These are phyloP conservation scores for Fusarium chuoi DNA, from an alignment of 2,329 filamentous ascomycete genomes.

Conservation along the genomic window DNA sequence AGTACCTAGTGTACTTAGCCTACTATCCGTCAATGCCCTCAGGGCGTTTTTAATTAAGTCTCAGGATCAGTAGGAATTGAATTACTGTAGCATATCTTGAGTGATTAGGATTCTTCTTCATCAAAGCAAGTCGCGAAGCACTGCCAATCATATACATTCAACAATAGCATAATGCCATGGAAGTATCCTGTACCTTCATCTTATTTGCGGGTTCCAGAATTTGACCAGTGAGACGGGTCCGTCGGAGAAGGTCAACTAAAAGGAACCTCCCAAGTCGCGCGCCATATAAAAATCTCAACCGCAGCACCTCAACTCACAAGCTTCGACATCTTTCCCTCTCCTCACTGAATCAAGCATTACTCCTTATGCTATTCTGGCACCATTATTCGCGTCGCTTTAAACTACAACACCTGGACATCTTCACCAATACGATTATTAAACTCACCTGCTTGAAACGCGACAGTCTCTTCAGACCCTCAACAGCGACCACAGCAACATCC, in stretches of 20 bases:
- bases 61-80: not conserved
- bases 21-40: not conserved
- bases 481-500: not conserved
- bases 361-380: not conserved
- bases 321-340: not conserved
- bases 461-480: not conserved
- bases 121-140: not conserved
- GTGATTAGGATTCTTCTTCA: not conserved
- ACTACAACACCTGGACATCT: not conserved
- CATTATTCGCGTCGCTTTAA: not conserved
- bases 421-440: not conserved
- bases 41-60: not conserved
- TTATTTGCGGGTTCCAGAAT: constrained; percentile 31
- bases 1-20: not conserved
- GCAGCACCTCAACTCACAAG: constrained; percentile 28
- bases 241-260: constrained; percentile 31
- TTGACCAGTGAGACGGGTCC: constrained; percentile 33
- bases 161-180: not conserved
- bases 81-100: not conserved
- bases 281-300: constrained; percentile 43
- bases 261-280: constrained; percentile 30
- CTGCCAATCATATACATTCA: not conserved
- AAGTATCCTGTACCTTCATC: constrained; percentile 8
- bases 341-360: not conserved
- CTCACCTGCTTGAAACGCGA: not conserved